A percentile compares a stretch with the other conserved stretches of the same genome.
phyloP scores from a whole-genome alignment of 768 basidiomycete species.

The Tubosaeta sp. region DNA sequence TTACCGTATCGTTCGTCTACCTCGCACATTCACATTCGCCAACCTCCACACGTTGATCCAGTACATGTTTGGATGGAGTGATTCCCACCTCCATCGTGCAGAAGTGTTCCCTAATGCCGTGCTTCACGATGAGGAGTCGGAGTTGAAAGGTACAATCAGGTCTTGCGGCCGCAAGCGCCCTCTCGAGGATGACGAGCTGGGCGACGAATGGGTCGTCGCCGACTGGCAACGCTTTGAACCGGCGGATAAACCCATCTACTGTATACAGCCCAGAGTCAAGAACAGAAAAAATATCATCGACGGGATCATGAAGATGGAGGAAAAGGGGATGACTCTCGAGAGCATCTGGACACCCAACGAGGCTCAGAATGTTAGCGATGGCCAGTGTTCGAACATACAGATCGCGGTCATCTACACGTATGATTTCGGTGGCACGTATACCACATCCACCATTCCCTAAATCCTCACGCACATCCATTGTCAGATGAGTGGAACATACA shows the following conservation, averaged over 20 bases:
- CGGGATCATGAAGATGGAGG: constrained; percentile 15
- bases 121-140: constrained; percentile 11
- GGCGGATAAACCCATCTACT: constrained; percentile 17
- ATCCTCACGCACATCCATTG: background rate
- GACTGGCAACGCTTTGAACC: constrained; percentile 15
- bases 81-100: constrained; percentile 21
- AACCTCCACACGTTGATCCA: constrained; percentile 28
- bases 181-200: constrained; percentile 13
- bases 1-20: constrained; percentile 21
- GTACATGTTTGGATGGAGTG: constrained; percentile 31
- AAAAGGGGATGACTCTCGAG: constrained; percentile 17
- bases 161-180: constrained; percentile 18
- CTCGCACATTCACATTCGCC: constrained; percentile 28
- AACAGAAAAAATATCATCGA: constrained; percentile 7
- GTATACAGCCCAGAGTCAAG: constrained; percentile 8
- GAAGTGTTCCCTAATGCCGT: constrained; percentile 21
- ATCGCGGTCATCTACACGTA: constrained; percentile 26
- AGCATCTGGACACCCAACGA: constrained; percentile 24
- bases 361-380: constrained; percentile 20
- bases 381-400: constrained; percentile 20
- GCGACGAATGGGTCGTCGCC: constrained; percentile 1
- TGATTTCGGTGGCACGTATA: constrained; percentile 12
- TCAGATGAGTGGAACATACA: constrained; percentile 27
- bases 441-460: background rate
- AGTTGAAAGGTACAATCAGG: constrained; percentile 18